These are phyloP conservation scores for Pythium rishiriense DNA, from an alignment of 352 stramenopile genomes.

Conservation along the genomic window DNA sequence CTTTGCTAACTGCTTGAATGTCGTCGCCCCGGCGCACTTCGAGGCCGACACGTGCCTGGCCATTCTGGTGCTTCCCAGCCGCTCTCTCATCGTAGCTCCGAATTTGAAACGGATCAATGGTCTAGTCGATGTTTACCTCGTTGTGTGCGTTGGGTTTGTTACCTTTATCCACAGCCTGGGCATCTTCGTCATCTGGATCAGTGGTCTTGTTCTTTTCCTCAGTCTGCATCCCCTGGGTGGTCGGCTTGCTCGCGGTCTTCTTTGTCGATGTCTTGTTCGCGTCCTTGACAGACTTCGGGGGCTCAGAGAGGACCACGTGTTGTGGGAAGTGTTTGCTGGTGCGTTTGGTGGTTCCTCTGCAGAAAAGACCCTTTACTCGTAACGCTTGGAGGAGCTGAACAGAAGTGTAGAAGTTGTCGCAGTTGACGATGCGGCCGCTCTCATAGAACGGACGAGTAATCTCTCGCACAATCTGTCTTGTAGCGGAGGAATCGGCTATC, in stretches of 20 bases:
- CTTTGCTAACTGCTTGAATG: constrained; percentile 19
- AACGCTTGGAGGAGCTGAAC: constrained; percentile 27
- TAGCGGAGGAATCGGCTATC: background rate
- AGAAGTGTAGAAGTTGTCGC: constrained; percentile 41
- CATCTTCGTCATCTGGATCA: constrained; percentile 4
- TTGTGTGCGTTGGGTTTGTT: background rate
- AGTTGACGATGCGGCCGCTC: constrained; percentile 29
- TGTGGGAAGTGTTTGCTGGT: constrained; percentile 30
- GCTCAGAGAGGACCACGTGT: constrained; percentile 11
- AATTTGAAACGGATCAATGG: constrained; percentile 6
- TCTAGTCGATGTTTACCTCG: background rate
- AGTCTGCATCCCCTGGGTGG: background rate
- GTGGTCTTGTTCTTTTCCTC: constrained; percentile 9
- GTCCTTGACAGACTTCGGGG: background rate
- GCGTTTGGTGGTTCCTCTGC: constrained; percentile 23
- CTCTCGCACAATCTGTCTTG: constrained; percentile 32
- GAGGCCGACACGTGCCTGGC: background rate
- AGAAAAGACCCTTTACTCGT: constrained; percentile 27
- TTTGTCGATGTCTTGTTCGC: constrained; percentile 21
- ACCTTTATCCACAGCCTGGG: background rate
- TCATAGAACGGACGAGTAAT: constrained; percentile 25
- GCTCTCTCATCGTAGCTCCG: constrained; percentile 5
- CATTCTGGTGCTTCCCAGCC: constrained; percentile 11
- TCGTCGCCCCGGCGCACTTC: constrained; percentile 6
- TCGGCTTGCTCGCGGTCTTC: constrained; percentile 9